Percentiles rank a stretch among this genome's conserved stretches.
These are phyloP conservation scores for Macrophomina phaseolina DNA, from an alignment of 2,329 filamentous ascomycete species.

Conservation along the genomic window DNA sequence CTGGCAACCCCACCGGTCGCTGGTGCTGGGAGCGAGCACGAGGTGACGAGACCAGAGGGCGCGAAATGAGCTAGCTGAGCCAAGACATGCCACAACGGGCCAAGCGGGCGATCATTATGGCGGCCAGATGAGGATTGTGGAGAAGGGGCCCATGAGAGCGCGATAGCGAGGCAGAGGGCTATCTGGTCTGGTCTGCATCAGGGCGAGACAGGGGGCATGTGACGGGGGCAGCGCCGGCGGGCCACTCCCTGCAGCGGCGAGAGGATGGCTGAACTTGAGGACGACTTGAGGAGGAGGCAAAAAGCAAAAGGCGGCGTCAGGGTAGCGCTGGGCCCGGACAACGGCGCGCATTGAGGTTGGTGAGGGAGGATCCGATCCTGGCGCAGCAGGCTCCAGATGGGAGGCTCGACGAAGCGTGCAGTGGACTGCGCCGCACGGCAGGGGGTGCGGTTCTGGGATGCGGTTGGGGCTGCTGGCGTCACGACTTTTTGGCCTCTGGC, in stretches of 20 bases:
- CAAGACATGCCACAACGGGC: slow-evolving; percentile 17
- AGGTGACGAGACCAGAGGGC: background rate
- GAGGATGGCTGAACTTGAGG: background rate
- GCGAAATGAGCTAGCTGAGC: slow-evolving; percentile 22
- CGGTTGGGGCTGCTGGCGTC: slow-evolving; percentile 2
- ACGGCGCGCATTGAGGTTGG: slow-evolving; percentile 12
- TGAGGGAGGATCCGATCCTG: slow-evolving; percentile 27
- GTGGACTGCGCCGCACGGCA: slow-evolving; percentile 7
- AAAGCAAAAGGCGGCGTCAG: slow-evolving; percentile 16
- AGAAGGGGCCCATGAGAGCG: slow-evolving; percentile 13
- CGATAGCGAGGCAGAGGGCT: background rate
- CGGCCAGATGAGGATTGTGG: slow-evolving; percentile 27
- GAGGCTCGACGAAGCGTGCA: background rate
- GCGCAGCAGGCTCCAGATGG: slow-evolving; percentile 16
- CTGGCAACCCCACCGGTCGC: slow-evolving; percentile 16
- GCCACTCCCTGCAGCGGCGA: slow-evolving; percentile 1
- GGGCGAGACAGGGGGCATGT: slow-evolving; percentile 1
- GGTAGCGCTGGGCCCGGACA: background rate
- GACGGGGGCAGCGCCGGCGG: background rate
- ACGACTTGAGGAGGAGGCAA: background rate
- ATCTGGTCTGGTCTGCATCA: background rate
- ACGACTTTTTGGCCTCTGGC: background rate
- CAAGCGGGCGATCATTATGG: slow-evolving; percentile 20
- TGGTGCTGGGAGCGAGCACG: background rate
- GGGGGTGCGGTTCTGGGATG: background rate